Percentiles rank a stretch among this genome's conserved stretches.
These are phyloP conservation scores for Ustilago xerochloae DNA, from an alignment of 1,284 basidiomycete genomes.

Conservation along the genomic window DNA sequence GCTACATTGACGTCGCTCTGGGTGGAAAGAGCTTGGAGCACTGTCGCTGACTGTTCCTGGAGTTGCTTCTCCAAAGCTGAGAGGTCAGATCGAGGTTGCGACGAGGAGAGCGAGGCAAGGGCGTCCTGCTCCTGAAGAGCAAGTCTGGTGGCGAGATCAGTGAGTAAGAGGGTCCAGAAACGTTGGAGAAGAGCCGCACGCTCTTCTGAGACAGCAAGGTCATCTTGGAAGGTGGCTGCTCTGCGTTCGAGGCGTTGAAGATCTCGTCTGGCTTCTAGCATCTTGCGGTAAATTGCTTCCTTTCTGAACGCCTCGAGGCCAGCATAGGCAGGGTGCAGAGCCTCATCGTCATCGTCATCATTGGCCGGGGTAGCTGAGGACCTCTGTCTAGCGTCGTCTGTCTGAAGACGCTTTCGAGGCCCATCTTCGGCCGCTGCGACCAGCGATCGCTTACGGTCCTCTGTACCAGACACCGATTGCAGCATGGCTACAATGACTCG, in stretches of 20 bases:
- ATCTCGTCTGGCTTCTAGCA: conserved; percentile 58
- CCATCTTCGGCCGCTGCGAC: conserved; percentile 27
- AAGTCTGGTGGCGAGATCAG: conserved; percentile 34
- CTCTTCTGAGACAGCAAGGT: conserved; percentile 38
- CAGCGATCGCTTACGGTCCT: conserved; percentile 56
- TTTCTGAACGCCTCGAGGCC: conserved; percentile 57
- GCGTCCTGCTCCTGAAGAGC: conserved; percentile 41
- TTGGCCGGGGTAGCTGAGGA: conserved; percentile 27
- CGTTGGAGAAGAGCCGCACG: conserved; percentile 44
- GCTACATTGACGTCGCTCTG: conserved; percentile 41
- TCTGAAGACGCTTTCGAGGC: conserved; percentile 44
- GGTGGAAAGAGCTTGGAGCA: conserved; percentile 41
- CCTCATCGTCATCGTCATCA: conserved; percentile 39
- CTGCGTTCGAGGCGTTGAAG: conserved; percentile 39
- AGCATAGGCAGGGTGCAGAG: conserved; percentile 29
- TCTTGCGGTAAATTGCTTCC: conserved; percentile 62
- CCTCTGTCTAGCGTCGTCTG: conserved; percentile 17
- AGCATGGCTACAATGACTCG: conserved; percentile 20
- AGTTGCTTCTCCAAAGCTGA: conserved; percentile 30
- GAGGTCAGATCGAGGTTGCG: conserved; percentile 15
- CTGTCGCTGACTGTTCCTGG: conserved; percentile 26
- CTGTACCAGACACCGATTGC: conserved; percentile 37
- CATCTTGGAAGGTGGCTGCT: conserved; percentile 19
- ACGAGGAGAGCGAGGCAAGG: conserved; percentile 15
- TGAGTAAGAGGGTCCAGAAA: conserved; percentile 51